Evolutionary conservation across 2,329 filamentous ascomycete genomes (phyloP).

Genomic region (Rutstroemia sp.): DNA sequence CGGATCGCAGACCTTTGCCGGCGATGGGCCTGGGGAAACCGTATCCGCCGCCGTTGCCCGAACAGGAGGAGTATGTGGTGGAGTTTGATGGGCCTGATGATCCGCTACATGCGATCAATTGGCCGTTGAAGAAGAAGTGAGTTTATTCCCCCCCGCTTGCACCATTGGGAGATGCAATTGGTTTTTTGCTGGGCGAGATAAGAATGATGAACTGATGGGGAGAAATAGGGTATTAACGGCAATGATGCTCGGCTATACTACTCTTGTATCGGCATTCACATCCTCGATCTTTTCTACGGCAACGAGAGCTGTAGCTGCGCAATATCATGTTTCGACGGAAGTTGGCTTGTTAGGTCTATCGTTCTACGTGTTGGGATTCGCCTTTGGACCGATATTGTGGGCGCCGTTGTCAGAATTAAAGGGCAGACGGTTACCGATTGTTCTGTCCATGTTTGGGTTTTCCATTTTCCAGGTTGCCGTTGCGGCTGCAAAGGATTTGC

Average conservation of each 20-base stretch:
- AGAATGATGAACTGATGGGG: too few species aligned
- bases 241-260: conserved; percentile 65
- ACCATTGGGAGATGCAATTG: conserved; percentile 20
- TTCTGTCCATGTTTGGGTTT: conserved; percentile 60
- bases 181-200: too few species aligned
- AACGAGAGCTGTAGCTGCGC: conserved; percentile 45
- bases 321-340: conserved; percentile 54
- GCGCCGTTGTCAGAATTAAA: conserved; percentile 66
- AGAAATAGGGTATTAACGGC: conserved; percentile 49
- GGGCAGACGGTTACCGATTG: conserved; percentile 56
- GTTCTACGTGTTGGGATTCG: conserved; percentile 65
- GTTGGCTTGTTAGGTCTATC: conserved; percentile 60
- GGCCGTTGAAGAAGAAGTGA: conserved; percentile 71
- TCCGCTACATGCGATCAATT: conserved; percentile 81
- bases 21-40: conserved; percentile 67
- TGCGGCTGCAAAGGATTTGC: conserved; percentile 59
- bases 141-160: conserved; percentile 22
- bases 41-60: conserved; percentile 62
- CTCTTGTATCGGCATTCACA: conserved; percentile 63
- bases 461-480: conserved; percentile 59
- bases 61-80: conserved; percentile 70
- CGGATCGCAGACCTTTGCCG: conserved; percentile 49
- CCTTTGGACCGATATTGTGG: conserved; percentile 63
- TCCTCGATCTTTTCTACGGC: conserved; percentile 70
- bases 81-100: conserved; percentile 81